Evolutionary conservation across 2,329 filamentous ascomycete genomes (phyloP), one percentile per base, ranked within the genome.

Genomic region (Fusarium caatingaense): DNA sequence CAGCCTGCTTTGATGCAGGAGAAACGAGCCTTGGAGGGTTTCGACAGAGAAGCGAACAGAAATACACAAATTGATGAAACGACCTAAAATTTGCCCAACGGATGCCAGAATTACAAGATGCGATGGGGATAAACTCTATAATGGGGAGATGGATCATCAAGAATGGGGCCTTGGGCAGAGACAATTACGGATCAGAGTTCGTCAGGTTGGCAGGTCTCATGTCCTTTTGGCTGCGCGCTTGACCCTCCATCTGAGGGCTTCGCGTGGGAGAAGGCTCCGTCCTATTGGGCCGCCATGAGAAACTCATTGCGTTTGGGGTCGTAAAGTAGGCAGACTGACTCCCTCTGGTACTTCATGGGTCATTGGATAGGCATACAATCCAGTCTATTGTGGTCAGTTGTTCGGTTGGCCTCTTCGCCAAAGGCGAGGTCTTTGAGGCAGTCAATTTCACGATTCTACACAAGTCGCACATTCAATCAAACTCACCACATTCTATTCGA

Each of bases 201-300:
- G 58, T 66, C 60, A 58, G 63, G 64, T 61, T 60, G 72, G 61
- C 62, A 66, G 72, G 72, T 73, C 69, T 69, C 72, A 74, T 74
- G 72, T 71, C 61, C 72, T 60, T 69, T 58, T 66, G 71, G 57
- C 48, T 72, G 72, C 50, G 60, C 68, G 60, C 68, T 73, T 74
- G 72, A 72, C 72, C 72, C 72, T 64, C 70, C 72, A 74, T 66
- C 65, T 65, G 53, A 72, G 54, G 56, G 64, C 49, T 71, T 74
- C 64, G 72, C 71, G 66, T 74, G 72, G 72, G 60, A 58, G 57
- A 69, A 56, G 70, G 53, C 40, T 45, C 21, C 59, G 47, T 60
- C 66, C 68, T 62, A 74, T 74, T 74, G 72, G 72, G 72, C 72
- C 54, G 72, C 72, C 68, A 73, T 74, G 61, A 30, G 61, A 71